Percentiles rank a stretch among this genome's conserved stretches.
Conservation (phyloP, 108 stramenopile species). For the Schizochytrium sp. region DNA sequence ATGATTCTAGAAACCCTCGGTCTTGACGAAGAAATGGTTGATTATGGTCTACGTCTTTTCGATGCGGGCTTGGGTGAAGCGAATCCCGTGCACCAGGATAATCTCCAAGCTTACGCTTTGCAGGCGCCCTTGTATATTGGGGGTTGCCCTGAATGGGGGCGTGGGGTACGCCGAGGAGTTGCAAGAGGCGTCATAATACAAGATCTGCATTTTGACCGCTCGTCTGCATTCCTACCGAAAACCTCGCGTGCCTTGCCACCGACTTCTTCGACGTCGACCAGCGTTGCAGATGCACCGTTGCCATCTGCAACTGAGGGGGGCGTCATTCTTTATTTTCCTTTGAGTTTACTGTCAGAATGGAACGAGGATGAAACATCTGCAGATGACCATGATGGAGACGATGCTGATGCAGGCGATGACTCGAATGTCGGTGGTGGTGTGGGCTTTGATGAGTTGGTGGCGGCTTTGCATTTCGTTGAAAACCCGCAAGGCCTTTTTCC, state of each 20-base stretch:
- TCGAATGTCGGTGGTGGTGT: not conserved
- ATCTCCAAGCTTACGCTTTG: not conserved
- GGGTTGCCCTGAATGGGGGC: constrained; percentile 55
- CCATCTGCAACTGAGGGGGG: not conserved
- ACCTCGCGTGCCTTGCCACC: not conserved
- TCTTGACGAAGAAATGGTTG: not conserved
- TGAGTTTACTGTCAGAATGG: not conserved
- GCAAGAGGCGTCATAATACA: constrained; percentile 4
- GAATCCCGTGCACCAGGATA: not conserved
- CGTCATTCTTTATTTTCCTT: not conserved
- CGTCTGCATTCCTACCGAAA: not conserved
- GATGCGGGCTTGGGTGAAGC: not conserved
- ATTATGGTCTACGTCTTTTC: not conserved
- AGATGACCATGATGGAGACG: constrained; percentile 13
- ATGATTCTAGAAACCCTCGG: not conserved
- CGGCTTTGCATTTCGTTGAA: not conserved
- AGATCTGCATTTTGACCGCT: not conserved
- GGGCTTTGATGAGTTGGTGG: not conserved
- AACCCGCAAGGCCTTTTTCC: not conserved
- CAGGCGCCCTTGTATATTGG: constrained; percentile 48
- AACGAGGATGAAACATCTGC: not conserved
- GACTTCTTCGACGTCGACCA: not conserved
- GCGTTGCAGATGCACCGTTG: not conserved
- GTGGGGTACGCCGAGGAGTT: not conserved
- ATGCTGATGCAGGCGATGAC: not conserved